Evolutionary conservation across 1,139 yeast species (phyloP).

Genomic region (Candida albicans): DNA sequence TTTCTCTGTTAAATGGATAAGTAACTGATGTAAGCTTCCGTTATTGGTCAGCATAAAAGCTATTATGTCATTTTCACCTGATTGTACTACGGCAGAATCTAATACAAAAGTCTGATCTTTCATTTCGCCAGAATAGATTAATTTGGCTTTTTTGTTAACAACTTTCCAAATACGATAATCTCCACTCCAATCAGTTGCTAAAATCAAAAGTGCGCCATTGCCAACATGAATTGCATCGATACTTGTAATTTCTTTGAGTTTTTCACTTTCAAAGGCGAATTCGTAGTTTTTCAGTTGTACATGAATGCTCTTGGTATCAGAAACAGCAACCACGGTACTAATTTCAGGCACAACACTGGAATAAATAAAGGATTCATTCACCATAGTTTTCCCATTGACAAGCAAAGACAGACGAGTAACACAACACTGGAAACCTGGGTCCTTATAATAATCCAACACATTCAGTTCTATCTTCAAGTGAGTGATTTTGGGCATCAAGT

Average conservation of each 20-base stretch:
- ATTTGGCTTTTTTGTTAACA: neutral
- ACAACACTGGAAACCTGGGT: neutral
- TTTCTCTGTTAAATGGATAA: neutral
- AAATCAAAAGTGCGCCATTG: neutral
- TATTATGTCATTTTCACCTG: neutral
- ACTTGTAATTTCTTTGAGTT: slow-evolving; percentile 3
- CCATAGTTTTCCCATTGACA: neutral
- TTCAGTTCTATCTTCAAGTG: neutral
- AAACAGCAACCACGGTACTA: neutral
- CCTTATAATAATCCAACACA: too few species aligned
- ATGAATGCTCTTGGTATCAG: neutral
- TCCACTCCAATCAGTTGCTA: slow-evolving; percentile 2
- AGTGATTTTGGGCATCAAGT: neutral
- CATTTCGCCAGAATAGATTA: neutral
- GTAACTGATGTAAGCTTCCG: slow-evolving; percentile 3
- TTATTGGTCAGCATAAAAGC: slow-evolving; percentile 4
- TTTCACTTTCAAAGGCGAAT: neutral
- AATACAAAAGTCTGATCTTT: slow-evolving; percentile 1
- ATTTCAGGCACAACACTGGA: neutral
- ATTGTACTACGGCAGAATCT: neutral
- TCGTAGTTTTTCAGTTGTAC: neutral
- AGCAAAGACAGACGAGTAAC: neutral
- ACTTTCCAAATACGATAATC: slow-evolving; percentile 2
- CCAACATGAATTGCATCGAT: slow-evolving; percentile 1
- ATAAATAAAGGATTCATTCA: neutral